Percentiles rank a stretch among this genome's conserved stretches.
Conservation (phyloP, 139 green algal genomes). For the Mesotaenium endlicherianum region DNA sequence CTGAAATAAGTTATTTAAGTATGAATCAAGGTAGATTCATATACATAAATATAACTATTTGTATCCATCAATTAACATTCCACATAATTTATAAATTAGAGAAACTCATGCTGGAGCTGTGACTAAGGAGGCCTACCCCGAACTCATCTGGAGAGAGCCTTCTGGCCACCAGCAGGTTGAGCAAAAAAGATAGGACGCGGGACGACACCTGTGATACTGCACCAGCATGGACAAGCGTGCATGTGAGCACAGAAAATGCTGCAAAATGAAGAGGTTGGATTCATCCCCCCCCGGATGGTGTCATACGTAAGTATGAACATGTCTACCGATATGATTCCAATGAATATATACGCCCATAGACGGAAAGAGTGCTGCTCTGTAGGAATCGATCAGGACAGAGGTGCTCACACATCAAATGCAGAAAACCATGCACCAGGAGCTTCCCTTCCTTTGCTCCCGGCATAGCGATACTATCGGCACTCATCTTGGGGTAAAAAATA, state of each 20-base stretch:
- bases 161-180: conserved; percentile 77
- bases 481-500: too few species aligned
- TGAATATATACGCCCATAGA: background rate
- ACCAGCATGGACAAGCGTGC: background rate
- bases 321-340: too few species aligned
- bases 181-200: conserved; percentile 74
- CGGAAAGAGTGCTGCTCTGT: background rate
- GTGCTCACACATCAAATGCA: conserved; percentile 59
- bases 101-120: too few species aligned
- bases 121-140: conserved; percentile 71
- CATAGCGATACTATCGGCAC: too few species aligned
- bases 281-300: background rate
- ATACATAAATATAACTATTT: too few species aligned
- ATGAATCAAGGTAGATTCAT: too few species aligned
- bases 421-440: conserved; percentile 49
- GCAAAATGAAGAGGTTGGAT: too few species aligned
- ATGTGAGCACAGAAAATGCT: background rate
- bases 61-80: too few species aligned
- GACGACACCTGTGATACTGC: conserved; percentile 79
- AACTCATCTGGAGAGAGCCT: conserved; percentile 75
- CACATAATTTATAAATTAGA: too few species aligned
- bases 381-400: background rate
- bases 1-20: too few species aligned
- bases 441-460: too few species aligned
- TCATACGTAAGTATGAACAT: too few species aligned